These are phyloP conservation scores for Salicornia ramosissima DNA, from an alignment of 148 eudicot genomes.

Conservation along the genomic window DNA sequence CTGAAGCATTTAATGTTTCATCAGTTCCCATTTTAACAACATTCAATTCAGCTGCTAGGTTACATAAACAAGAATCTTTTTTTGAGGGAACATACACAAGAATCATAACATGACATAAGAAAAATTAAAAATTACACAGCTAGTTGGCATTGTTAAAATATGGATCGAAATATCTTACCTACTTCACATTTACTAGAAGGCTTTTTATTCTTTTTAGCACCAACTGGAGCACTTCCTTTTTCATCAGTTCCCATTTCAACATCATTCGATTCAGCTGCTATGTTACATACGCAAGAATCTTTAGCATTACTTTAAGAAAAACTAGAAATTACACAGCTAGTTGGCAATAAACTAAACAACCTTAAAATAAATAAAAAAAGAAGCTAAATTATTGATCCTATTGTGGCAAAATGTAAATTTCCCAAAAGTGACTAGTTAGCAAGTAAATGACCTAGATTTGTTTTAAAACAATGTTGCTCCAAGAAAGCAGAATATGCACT, in stretches of 20 bases:
- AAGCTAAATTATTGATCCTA: not conserved
- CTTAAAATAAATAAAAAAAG: not conserved
- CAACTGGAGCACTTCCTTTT: constrained; percentile 19
- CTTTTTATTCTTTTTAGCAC: constrained; percentile 26
- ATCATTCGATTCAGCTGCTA: constrained; percentile 36
- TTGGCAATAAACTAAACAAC: constrained; percentile 4
- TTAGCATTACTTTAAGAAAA: too few relatives aligned
- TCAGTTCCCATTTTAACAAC: constrained; percentile 26
- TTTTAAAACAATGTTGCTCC: not conserved
- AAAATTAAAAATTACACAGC: too few relatives aligned
- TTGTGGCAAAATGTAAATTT: not conserved
- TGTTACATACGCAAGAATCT: constrained; percentile 7
- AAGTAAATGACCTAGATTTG: not conserved
- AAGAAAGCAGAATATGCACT: too few relatives aligned
- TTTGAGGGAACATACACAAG: too few relatives aligned
- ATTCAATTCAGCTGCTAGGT: constrained; percentile 31
- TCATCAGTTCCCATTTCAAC: constrained; percentile 23
- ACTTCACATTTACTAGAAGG: constrained; percentile 17
- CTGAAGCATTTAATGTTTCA: constrained; percentile 19
- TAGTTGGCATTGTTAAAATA: not conserved
- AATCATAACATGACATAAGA: too few relatives aligned
- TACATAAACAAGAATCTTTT: constrained; percentile 7
- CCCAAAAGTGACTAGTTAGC: not conserved
- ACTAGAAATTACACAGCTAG: not conserved
- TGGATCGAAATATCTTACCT: constrained; percentile 23